Percentiles rank a stretch among this genome's conserved stretches.
These are phyloP conservation scores for Crotalaria pallida DNA, from an alignment of 306 rosid species.

Conservation along the genomic window DNA sequence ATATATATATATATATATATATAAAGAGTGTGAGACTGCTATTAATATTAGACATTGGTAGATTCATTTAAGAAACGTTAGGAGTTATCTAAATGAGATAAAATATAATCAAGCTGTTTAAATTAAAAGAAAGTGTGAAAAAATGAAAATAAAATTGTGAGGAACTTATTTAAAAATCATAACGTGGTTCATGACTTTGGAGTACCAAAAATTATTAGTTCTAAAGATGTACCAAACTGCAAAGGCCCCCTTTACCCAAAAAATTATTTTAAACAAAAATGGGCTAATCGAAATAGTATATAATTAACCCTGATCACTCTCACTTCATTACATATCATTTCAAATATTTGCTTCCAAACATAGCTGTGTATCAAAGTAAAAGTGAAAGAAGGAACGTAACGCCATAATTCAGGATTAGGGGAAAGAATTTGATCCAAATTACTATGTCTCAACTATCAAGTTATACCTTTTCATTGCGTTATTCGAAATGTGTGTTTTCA, in stretches of 20 bases:
- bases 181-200: too few relatives aligned
- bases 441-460: neutral
- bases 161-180: too few relatives aligned
- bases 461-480: neutral
- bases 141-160: too few relatives aligned
- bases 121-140: too few relatives aligned
- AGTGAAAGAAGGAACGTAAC: too few relatives aligned
- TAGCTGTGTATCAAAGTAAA: neutral
- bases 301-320: too few relatives aligned
- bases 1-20: too few relatives aligned
- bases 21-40: too few relatives aligned
- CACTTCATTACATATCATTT: neutral
- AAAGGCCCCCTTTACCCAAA: neutral
- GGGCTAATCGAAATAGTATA: neutral
- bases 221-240: neutral
- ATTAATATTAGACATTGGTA: too few relatives aligned
- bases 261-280: neutral
- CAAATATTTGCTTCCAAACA: neutral
- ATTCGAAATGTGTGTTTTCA: neutral
- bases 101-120: too few relatives aligned
- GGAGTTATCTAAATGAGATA: too few relatives aligned
- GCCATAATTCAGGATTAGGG: neutral
- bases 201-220: neutral
- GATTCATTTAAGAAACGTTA: too few relatives aligned
- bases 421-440: slow-evolving; percentile 18